Evolutionary conservation across 2,329 filamentous ascomycete species (phyloP).

Genomic region (Chrysoporthe austroafricana): DNA sequence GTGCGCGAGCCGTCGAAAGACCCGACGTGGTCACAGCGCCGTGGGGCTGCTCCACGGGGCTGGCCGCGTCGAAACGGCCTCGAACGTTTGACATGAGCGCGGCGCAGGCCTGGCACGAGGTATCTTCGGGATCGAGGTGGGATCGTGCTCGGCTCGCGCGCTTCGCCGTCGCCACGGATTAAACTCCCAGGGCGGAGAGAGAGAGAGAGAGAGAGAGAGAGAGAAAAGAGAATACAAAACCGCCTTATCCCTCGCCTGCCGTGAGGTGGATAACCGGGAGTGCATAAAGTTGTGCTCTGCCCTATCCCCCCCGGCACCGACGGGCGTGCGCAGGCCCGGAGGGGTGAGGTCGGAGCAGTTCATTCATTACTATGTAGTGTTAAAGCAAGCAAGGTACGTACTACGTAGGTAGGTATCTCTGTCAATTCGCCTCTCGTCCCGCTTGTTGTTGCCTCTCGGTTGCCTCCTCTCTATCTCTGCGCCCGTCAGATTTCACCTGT

Average conservation of each 20-base stretch:
- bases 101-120: neutral
- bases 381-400: conserved; percentile 15
- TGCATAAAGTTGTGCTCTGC: neutral
- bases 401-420: conserved; percentile 19
- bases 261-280: neutral
- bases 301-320: neutral
- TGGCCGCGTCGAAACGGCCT: neutral
- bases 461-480: neutral
- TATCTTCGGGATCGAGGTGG: neutral
- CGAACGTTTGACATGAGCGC: neutral
- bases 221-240: neutral
- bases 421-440: conserved; percentile 11
- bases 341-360: neutral
- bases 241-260: neutral
- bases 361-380: conserved; percentile 5
- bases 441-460: conserved; percentile 17
- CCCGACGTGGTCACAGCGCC: too few species aligned
- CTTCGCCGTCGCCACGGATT: neutral
- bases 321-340: neutral
- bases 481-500: neutral
- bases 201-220: neutral
- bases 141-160: conserved; percentile 1
- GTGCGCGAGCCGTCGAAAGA: neutral
- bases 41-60: too few species aligned
- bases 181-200: neutral